Evolutionary conservation across 805 yeast species (phyloP).

Genomic region (Maudiozyma pseudohumilis): DNA sequence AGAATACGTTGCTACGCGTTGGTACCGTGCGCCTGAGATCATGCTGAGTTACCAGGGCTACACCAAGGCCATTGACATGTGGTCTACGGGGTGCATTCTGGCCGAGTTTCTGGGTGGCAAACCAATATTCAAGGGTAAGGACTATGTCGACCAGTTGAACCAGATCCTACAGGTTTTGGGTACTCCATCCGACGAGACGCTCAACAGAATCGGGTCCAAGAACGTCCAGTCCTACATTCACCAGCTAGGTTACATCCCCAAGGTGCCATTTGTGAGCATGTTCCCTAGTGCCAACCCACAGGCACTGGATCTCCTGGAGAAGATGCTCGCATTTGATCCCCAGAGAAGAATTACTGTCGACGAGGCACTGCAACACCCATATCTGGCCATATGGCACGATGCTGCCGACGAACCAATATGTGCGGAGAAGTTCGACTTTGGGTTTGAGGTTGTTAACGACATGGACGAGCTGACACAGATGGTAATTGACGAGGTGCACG

Average conservation of each 20-base stretch:
- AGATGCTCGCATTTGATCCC: slow-evolving; percentile 83
- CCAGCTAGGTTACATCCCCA: slow-evolving; percentile 73
- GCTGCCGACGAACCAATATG: slow-evolving; percentile 87
- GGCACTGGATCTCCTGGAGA: slow-evolving; percentile 71
- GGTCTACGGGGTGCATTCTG: slow-evolving; percentile 96
- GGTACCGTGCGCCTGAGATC: slow-evolving; percentile 98
- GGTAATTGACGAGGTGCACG: slow-evolving; percentile 70
- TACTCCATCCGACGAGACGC: slow-evolving; percentile 73
- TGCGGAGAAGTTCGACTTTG: slow-evolving; percentile 70
- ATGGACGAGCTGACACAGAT: slow-evolving; percentile 62
- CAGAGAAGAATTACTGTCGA: slow-evolving; percentile 74
- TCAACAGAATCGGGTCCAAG: slow-evolving; percentile 64
- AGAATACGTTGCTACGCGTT: slow-evolving; percentile 95
- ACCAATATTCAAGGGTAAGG: slow-evolving; percentile 90
- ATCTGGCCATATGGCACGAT: slow-evolving; percentile 83
- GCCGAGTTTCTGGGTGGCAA: slow-evolving; percentile 88
- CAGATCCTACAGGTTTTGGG: slow-evolving; percentile 82
- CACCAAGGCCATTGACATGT: slow-evolving; percentile 91
- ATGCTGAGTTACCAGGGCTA: slow-evolving; percentile 91
- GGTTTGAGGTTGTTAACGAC: slow-evolving; percentile 79
- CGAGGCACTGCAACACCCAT: slow-evolving; percentile 83
- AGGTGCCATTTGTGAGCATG: slow-evolving; percentile 56
- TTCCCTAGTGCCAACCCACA: slow-evolving; percentile 82
- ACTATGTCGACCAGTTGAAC: slow-evolving; percentile 89
- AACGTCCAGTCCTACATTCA: slow-evolving; percentile 90